Base-by-base conservation (phyloP, 1,284 basidiomycete species). In the Phlebopus sp. region DNA sequence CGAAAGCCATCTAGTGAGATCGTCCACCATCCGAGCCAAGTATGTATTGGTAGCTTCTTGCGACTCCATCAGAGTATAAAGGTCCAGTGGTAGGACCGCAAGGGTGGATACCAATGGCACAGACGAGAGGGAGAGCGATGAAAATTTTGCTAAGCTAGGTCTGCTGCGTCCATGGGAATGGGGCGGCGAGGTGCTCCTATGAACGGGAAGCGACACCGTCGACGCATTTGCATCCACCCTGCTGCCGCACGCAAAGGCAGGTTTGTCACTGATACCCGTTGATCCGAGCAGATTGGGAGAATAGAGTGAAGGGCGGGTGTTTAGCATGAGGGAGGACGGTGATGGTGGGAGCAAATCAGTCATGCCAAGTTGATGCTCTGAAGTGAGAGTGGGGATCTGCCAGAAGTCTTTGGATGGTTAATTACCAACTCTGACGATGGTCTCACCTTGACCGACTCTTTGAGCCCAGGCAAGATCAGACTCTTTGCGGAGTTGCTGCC, bases 1-100 rank as follows among this genome's bases (percentile, higher is more conserved):
- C 4, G 82, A 78, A 46, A 98, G 69, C 92, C 92, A 97, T 54
- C 79, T 75, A 2, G 81, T 77, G 37, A 98, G 77, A 56, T 91
- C 86, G 49, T 89, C 86, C 7, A 97, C 82, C 1, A 86, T 90
- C 40, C 74, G 71, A 31, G 84, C 84, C 34, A 97, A 75, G 59
- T 89, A 84, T 1, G 72, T 68, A 55, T 90, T 86, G 0, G 89
- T 84, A 30, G 76, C 76, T 27, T 87, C 85, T 31, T 73, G 74
- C 10, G 75, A 75, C 14, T 72, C 70, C 46, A 82, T 75, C 34
- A 93, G 67, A n/a, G 72, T 64, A 6, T 67, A 66, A 51, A 91
- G 84, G 62, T 94, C 85, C 14, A 95, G 71, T 2, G 87, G 81
- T 32, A 72, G 75, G 5, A 92, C 66, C 38, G 76, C 43, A 53